These are phyloP conservation scores for Fusarium denticulatum DNA, from an alignment of 2,329 filamentous ascomycete genomes.

Conservation along the genomic window DNA sequence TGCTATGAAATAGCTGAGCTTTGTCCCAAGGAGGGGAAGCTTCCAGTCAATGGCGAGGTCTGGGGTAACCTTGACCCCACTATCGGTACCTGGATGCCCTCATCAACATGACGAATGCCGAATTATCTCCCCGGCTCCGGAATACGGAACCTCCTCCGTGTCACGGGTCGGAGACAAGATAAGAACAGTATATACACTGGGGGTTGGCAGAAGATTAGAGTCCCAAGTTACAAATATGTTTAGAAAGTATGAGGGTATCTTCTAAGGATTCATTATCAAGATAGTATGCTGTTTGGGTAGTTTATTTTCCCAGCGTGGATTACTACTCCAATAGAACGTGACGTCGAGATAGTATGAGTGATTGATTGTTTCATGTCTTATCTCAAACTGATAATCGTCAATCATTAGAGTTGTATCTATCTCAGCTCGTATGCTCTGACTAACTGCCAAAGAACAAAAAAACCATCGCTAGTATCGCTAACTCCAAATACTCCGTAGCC, in stretches of 20 bases:
- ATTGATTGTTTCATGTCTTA: neutral
- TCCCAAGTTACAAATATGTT: neutral
- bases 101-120: slow-evolving; percentile 34
- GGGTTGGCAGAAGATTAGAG: neutral
- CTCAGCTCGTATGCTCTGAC: neutral
- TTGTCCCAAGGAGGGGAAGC: slow-evolving; percentile 30
- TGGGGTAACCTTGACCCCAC: slow-evolving; percentile 32
- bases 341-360: neutral
- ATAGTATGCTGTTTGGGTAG: neutral
- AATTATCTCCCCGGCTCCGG: slow-evolving; percentile 38
- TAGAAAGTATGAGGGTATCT: neutral
- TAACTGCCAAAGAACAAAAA: neutral
- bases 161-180: slow-evolving; percentile 14
- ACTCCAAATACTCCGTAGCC: neutral
- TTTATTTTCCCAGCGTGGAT: neutral
- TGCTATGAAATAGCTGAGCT: slow-evolving; percentile 23
- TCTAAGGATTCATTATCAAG: neutral
- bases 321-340: neutral
- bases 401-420: neutral
- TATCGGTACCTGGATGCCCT: slow-evolving; percentile 23
- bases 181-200: neutral
- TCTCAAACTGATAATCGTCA: neutral
- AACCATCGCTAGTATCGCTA: neutral
- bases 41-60: slow-evolving; percentile 22
- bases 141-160: slow-evolving; percentile 27